phyloP scores from a whole-genome alignment of 1,284 basidiomycete species.

The Afroboletus lepidellus region DNA sequence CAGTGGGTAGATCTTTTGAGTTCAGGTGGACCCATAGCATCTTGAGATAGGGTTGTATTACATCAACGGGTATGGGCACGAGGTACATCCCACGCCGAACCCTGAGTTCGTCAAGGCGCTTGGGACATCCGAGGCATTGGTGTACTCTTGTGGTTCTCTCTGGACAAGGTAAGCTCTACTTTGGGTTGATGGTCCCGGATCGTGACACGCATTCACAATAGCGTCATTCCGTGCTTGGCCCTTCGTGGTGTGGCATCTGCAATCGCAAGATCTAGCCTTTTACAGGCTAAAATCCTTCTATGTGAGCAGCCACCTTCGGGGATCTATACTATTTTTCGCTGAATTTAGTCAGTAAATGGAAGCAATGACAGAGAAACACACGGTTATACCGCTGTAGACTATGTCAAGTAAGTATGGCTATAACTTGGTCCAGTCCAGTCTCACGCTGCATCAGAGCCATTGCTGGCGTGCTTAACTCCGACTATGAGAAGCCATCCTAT shows the following conservation, averaged over 20 bases:
- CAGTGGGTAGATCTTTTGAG: slow-evolving; percentile 45
- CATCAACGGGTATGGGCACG: slow-evolving; percentile 90
- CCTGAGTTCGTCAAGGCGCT: slow-evolving; percentile 75
- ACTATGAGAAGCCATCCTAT: slow-evolving; percentile 49
- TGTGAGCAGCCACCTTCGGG: slow-evolving; percentile 46
- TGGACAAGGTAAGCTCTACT: slow-evolving; percentile 73
- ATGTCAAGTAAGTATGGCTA: slow-evolving; percentile 58
- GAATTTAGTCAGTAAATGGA: slow-evolving; percentile 67
- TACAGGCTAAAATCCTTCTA: slow-evolving; percentile 83
- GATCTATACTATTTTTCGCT: slow-evolving; percentile 4
- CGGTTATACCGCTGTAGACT: slow-evolving; percentile 82
- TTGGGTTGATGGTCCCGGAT: slow-evolving; percentile 8
- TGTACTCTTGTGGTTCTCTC: slow-evolving; percentile 91
- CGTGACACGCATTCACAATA: slow-evolving; percentile 29
- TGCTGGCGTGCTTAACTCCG: slow-evolving; percentile 64
- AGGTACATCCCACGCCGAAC: slow-evolving; percentile 88
- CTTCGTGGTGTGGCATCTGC: slow-evolving; percentile 78
- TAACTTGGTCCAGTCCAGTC: slow-evolving; percentile 7
- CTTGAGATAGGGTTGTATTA: slow-evolving; percentile 72
- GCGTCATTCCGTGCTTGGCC: slow-evolving; percentile 89
- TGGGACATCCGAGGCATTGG: slow-evolving; percentile 63
- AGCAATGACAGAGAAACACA: slow-evolving; percentile 90
- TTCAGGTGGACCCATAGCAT: slow-evolving; percentile 5
- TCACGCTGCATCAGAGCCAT: slow-evolving; percentile 54
- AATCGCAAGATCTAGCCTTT: slow-evolving; percentile 72